Conservation (phyloP, 345 rosid species). For the Jatropha curcas region DNA sequence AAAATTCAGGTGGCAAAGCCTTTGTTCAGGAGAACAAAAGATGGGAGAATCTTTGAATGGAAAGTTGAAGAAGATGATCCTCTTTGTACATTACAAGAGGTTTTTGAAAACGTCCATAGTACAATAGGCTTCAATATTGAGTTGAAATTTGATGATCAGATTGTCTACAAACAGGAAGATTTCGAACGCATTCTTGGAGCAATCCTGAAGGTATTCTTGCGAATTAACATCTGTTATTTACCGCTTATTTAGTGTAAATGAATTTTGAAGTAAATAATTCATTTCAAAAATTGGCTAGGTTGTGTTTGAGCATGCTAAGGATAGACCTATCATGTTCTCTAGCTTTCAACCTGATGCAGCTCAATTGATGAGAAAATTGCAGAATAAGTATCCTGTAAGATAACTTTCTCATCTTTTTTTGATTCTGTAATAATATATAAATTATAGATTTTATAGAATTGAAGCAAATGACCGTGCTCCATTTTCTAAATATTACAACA, state of each 20-base stretch:
- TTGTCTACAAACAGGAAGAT: conserved; percentile 12
- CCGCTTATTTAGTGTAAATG: too few species aligned
- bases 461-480: not conserved
- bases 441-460: too few species aligned
- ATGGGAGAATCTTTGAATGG: conserved; percentile 33
- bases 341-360: conserved; percentile 36
- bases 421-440: too few species aligned
- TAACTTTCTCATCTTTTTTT: not conserved
- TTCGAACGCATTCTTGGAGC: conserved; percentile 13
- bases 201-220: conserved; percentile 19
- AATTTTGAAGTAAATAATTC: too few species aligned
- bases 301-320: conserved; percentile 21
- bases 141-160: conserved; percentile 29
- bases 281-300: conserved; percentile 21
- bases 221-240: not conserved
- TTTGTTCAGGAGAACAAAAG: conserved; percentile 52
- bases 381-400: conserved; percentile 22
- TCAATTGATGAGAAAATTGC: conserved; percentile 28
- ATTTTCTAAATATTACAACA: not conserved
- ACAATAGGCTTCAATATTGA: conserved; percentile 28
- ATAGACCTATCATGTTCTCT: conserved; percentile 27
- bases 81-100: conserved; percentile 25
- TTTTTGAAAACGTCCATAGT: conserved; percentile 17
- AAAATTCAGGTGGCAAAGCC: conserved; percentile 40
- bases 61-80: conserved; percentile 36